A percentile compares a stretch with the other conserved stretches of the same genome.
phyloP scores from a whole-genome alignment of 208 protist species.

The Trypanosoma theileri region DNA sequence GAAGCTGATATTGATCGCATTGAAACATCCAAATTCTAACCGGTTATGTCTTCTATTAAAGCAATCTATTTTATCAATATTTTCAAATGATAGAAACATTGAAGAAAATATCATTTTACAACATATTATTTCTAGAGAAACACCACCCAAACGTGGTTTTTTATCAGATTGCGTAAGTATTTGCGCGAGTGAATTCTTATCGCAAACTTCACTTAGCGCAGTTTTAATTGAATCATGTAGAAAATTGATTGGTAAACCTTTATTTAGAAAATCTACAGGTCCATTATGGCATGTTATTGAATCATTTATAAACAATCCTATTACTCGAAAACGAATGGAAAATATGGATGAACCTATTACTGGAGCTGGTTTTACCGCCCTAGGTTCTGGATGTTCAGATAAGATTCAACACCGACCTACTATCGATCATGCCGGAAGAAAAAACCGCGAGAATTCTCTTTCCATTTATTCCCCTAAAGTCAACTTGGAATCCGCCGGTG shows the following conservation, averaged over 20 bases:
- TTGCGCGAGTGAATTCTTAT: conserved; percentile 10
- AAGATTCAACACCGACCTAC: conserved; percentile 40
- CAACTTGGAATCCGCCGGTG: not conserved
- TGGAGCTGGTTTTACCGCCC: conserved; percentile 33
- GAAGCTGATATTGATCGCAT: conserved; percentile 41
- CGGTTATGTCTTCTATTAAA: conserved; percentile 39
- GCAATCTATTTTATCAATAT: conserved; percentile 41
- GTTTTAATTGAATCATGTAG: conserved; percentile 28
- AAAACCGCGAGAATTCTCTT: not conserved
- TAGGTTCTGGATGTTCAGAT: conserved; percentile 27
- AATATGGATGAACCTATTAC: conserved; percentile 52
- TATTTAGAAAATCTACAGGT: conserved; percentile 34
- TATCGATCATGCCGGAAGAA: conserved; percentile 39
- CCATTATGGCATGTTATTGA: conserved; percentile 35
- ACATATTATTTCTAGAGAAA: conserved; percentile 10
- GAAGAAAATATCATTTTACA: conserved; percentile 15
- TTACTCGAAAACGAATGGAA: conserved; percentile 38
- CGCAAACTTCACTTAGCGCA: conserved; percentile 17
- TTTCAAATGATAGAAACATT: conserved; percentile 32
- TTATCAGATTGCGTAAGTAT: conserved; percentile 16
- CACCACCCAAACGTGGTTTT: conserved; percentile 5
- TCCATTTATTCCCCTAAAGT: not conserved
- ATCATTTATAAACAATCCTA: conserved; percentile 26
- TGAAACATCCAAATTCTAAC: conserved; percentile 49
- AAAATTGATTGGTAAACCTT: conserved; percentile 31